These are phyloP conservation scores for Epichloe sylvatica DNA, from an alignment of 2,329 filamentous ascomycete species.

Conservation along the genomic window DNA sequence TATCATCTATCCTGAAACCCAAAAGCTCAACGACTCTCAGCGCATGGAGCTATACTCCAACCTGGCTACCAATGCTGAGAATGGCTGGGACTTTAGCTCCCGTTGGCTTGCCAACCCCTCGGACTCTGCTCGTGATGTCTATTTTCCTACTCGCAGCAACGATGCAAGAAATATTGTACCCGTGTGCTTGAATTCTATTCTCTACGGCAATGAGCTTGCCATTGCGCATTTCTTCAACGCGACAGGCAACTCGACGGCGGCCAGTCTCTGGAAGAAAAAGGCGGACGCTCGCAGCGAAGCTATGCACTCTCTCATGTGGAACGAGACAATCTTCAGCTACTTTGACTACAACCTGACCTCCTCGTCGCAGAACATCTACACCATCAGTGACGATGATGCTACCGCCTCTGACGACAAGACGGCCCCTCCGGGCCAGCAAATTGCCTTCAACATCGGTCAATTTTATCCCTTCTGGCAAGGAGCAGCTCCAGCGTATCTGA, in stretches of 20 bases:
- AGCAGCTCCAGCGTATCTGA: constrained; percentile 42
- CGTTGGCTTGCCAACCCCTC: constrained; percentile 44
- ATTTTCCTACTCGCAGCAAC: constrained; percentile 51
- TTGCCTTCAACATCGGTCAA: constrained; percentile 44
- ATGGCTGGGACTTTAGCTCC: constrained; percentile 49
- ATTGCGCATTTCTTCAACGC: constrained; percentile 41
- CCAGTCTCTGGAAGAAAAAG: constrained; percentile 32
- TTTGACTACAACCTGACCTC: constrained; percentile 58
- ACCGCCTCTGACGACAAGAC: constrained; percentile 15
- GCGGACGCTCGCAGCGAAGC: constrained; percentile 43
- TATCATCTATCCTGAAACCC: constrained; percentile 40
- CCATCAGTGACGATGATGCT: constrained; percentile 32
- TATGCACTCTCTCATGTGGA: constrained; percentile 53
- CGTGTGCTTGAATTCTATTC: constrained; percentile 54
- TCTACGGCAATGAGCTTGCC: constrained; percentile 50
- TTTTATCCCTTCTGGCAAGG: constrained; percentile 59
- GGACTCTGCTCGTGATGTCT: constrained; percentile 45
- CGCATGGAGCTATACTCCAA: constrained; percentile 43
- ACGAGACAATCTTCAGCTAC: constrained; percentile 46
- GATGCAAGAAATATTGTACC: constrained; percentile 45
- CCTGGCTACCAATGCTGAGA: constrained; percentile 51
- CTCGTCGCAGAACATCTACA: constrained; percentile 38
- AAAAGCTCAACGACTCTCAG: constrained; percentile 36
- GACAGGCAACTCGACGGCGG: constrained; percentile 35
- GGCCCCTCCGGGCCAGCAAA: constrained; percentile 40